A percentile compares a stretch with the other conserved stretches of the same genome.
Evolutionary conservation across 768 basidiomycete species (phyloP).

Genomic region (Coprinopsis sp.): DNA sequence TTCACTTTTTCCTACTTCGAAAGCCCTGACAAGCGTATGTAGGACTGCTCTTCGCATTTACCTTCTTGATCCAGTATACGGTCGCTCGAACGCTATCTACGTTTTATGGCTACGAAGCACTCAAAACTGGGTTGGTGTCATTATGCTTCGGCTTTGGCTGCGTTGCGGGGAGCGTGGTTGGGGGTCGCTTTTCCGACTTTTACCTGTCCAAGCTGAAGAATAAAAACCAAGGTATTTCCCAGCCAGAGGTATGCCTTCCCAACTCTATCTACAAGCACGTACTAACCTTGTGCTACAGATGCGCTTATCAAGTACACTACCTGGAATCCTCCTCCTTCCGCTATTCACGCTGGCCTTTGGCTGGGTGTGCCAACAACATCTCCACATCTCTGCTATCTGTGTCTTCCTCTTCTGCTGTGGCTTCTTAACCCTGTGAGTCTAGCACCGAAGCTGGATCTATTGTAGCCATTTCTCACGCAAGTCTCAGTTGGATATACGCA

Average conservation of each 20-base stretch:
- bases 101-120: conserved; percentile 60
- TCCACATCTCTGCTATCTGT: conserved; percentile 64
- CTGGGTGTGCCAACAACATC: conserved; percentile 64
- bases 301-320: conserved; percentile 60
- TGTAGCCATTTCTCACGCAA: no score
- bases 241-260: conserved; percentile 57
- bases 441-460: no score
- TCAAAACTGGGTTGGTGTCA: conserved; percentile 72
- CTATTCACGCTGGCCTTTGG: conserved; percentile 62
- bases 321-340: conserved; percentile 57
- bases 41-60: conserved; percentile 71
- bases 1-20: neutral
- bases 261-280: neutral
- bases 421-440: conserved; percentile 67
- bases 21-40: neutral
- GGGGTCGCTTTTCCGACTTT: conserved; percentile 43
- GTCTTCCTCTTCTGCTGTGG: conserved; percentile 70
- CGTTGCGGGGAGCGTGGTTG: conserved; percentile 37
- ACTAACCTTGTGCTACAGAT: conserved; percentile 41
- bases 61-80: conserved; percentile 70
- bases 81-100: conserved; percentile 62
- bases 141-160: conserved; percentile 70
- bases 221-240: conserved; percentile 35
- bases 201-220: conserved; percentile 33
- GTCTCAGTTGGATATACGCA: conserved; percentile 31